Evolutionary conservation across 306 rosid genomes (phyloP), one percentile per base, ranked within the genome.

Genomic region (Sicyos edulis): DNA sequence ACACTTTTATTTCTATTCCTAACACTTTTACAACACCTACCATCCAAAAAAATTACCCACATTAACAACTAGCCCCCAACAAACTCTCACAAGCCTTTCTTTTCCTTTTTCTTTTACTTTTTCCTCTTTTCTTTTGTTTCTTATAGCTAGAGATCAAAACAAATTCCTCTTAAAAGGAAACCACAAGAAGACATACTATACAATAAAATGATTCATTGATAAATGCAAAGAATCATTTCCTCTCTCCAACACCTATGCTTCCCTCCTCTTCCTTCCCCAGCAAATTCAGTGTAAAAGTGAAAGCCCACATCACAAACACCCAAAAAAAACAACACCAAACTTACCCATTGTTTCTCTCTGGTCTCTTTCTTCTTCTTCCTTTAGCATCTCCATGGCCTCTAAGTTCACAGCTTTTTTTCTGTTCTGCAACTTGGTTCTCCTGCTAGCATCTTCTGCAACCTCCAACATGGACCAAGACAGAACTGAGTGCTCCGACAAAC

Each of bases 401-500:
- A 49, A 50, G 37, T 74, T 20, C 8, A 22, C 44, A 11, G 24
- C 54, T 58, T 34, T 66, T 64, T 17, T 76, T 20, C 22, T 82
- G 42, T 58, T 75, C 5, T 55, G 49, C 44, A 26, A 73, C n/a
- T 15, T 58, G 1, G 12, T 45, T 16, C 75, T 71, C n/a, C 49
- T 76, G 1, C 20, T 70, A 8, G 75, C 77, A 17, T 75, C 82
- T 24, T 74, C 77, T 53, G 88, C 64, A 21, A 80, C 59, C 74
- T 82, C 88, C 1, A 85, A 80, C 21, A 1, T 90, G 0, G 87
- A 85, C 62, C 86, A 88, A 75, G 98, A 92, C 55, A 84, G 80
- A 75, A 80, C 86, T 5, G 88, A 90, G 13, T 92, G 98, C 60
- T 71, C 84, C 0, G 84, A 90, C 67, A 61, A 92, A 54, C 81